Conservation (phyloP, 2,329 filamentous ascomycete species). For the Colletotrichum destructivum region DNA sequence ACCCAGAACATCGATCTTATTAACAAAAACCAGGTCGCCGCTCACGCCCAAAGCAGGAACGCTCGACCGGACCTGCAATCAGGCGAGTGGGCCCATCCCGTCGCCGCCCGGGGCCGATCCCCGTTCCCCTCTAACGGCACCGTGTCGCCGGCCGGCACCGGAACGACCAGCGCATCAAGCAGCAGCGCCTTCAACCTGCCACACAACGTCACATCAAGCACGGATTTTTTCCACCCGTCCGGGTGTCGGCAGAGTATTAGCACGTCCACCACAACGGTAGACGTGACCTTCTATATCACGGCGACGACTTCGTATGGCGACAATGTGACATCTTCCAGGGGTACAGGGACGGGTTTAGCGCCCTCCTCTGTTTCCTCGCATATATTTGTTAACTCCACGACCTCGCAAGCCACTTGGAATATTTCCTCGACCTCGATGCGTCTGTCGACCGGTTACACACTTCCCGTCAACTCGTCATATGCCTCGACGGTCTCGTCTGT, state of each 20-base stretch:
- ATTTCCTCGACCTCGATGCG: background rate
- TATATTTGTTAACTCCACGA: constrained; percentile 8
- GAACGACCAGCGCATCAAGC: background rate
- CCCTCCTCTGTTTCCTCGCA: constrained; percentile 1
- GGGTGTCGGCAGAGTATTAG: constrained; percentile 43
- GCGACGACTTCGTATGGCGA: constrained; percentile 45
- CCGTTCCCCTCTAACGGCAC: constrained; percentile 32
- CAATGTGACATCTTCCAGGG: constrained; percentile 25
- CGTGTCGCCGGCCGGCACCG: constrained; percentile 10
- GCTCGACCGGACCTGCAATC: constrained; percentile 7
- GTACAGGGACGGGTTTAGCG: background rate
- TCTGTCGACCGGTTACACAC: constrained; percentile 10
- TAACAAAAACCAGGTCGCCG: constrained; percentile 21
- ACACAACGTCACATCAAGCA: constrained; percentile 20
- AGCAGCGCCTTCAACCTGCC: constrained; percentile 16
- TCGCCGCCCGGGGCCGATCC: constrained; percentile 9
- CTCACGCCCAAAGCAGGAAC: constrained; percentile 10
- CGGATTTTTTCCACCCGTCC: background rate
- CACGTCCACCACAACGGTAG: constrained; percentile 51
- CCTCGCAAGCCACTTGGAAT: constrained; percentile 8
- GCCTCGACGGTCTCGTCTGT: background rate
- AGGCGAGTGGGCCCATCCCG: background rate
- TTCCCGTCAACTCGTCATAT: constrained; percentile 3
- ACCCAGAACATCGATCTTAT: background rate
- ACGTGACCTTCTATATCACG: constrained; percentile 52